Conservation (phyloP, 2,329 filamentous ascomycete species). For the Talaromyces islandicus region DNA sequence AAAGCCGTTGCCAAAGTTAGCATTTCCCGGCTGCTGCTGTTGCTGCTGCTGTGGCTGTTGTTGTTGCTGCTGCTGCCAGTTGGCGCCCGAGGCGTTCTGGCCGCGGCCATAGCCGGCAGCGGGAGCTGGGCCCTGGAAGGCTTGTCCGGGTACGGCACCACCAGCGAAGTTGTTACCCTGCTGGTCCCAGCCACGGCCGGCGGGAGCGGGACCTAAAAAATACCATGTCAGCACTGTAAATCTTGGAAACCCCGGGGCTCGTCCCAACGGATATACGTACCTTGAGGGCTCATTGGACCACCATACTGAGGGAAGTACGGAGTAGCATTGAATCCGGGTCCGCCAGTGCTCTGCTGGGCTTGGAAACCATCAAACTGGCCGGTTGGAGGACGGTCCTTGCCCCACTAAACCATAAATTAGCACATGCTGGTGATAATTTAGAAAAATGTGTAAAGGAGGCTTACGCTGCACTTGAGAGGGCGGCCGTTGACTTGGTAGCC, state of each 20-base stretch:
- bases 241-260: background rate
- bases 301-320: constrained; percentile 92
- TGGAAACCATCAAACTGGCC: constrained; percentile 77
- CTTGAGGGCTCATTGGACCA: constrained; percentile 57
- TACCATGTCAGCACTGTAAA: constrained; percentile 12
- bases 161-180: constrained; percentile 46
- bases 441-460: constrained; percentile 40
- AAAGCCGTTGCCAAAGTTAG: constrained; percentile 51
- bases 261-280: constrained; percentile 18
- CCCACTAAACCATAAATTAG: constrained; percentile 64
- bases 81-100: constrained; percentile 46
- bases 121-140: constrained; percentile 64
- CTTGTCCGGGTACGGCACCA: constrained; percentile 37
- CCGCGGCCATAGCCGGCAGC: constrained; percentile 82
- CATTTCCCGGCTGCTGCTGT: constrained; percentile 32
- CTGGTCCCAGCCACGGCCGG: constrained; percentile 53
- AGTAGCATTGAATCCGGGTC: constrained; percentile 63
- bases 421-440: constrained; percentile 2
- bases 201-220: constrained; percentile 47
- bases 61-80: constrained; percentile 36
- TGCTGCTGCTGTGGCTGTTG: background rate
- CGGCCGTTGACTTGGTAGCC: constrained; percentile 97
- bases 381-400: constrained; percentile 93
- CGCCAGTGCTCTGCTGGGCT: constrained; percentile 65
- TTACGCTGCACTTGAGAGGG: constrained; percentile 95